A percentile compares a stretch with the other conserved stretches of the same genome.
Evolutionary conservation across 2,329 filamentous ascomycete species (phyloP).

Genomic region (Arthroderma sp.): DNA sequence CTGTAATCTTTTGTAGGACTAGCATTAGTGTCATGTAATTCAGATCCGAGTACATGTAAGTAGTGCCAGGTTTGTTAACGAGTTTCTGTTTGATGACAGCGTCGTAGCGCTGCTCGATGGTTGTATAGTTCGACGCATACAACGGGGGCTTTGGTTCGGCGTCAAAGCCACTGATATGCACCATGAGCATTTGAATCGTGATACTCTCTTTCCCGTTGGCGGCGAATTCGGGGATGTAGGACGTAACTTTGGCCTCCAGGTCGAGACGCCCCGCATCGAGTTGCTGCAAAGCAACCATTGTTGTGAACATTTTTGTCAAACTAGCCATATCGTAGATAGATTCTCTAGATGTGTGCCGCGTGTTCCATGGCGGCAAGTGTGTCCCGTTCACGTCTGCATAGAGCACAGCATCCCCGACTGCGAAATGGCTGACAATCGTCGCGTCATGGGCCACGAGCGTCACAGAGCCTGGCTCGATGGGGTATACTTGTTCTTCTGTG

Average conservation of each 20-base stretch:
- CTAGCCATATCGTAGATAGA: constrained; percentile 31
- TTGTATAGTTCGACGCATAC: constrained; percentile 14
- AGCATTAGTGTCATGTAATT: constrained; percentile 23
- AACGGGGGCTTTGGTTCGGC: constrained; percentile 18
- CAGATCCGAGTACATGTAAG: constrained; percentile 24
- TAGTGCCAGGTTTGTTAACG: constrained; percentile 16
- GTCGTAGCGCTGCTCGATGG: constrained; percentile 15
- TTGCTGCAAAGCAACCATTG: constrained; percentile 20
- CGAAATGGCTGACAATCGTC: constrained; percentile 14
- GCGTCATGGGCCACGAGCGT: constrained; percentile 12
- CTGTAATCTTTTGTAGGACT: constrained; percentile 19
- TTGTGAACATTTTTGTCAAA: constrained; percentile 27
- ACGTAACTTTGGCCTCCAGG: constrained; percentile 18
- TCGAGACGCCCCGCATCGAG: constrained; percentile 17
- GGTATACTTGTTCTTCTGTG: constrained; percentile 10
- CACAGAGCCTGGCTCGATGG: constrained; percentile 12
- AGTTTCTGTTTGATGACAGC: constrained; percentile 18
- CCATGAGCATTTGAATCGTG: constrained; percentile 23
- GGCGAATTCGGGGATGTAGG: constrained; percentile 21
- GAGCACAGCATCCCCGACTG: constrained; percentile 12
- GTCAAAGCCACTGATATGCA: constrained; percentile 23
- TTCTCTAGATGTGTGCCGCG: constrained; percentile 19
- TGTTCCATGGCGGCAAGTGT: constrained; percentile 13
- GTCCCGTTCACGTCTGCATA: constrained; percentile 21
- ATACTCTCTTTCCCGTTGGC: constrained; percentile 22